Evolutionary conservation across 1,139 yeast species (phyloP), one percentile per base, ranked within the genome.

Genomic region (Scheffersomyces stambukii): DNA sequence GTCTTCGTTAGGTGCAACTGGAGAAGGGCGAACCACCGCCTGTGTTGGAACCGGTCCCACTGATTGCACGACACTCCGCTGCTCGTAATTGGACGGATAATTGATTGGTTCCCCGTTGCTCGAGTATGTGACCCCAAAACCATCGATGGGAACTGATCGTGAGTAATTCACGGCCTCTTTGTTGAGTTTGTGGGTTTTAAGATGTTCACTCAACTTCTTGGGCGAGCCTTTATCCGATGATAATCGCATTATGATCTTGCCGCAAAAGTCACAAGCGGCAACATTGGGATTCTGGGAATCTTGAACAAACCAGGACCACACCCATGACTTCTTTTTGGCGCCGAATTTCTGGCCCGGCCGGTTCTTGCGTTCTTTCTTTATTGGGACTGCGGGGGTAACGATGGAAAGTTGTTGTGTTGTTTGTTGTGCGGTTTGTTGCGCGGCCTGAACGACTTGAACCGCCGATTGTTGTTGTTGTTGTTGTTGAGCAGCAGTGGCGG

Each of bases 271-370:
- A 49, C 81, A 75, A 3, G 67, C 68, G 3, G 81, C 80, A 13
- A 69, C 41, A 36, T 73, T 71, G 28, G 69, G 63, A 42, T 75
- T 70, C 13, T 41, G 44, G 8, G 52, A 45, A 45, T 74, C 77
- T 42, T 75, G 80, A 11, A 59, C 59, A 41, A 75, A 75, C 79
- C 80, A 75, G 18, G 66, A 50, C 81, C 81, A 75, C 4, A 74
- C 79, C 80, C 80, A 74, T 20, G 75, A 70, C 42, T 66, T 67
- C 57, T 73, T 73, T 41, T 70, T 72, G 10, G 79, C 79, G 9
- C 80, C 80, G 38, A 71, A 72, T 38, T 61, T 67, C 40, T 65
- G 74, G 2, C 75, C 75, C 1, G 76, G 75, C 32, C 64, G 53
- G 40, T 68, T 68, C 30, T 50, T 53, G 12, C 69, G 53, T 26